phyloP scores from a whole-genome alignment of 140 eudicot genomes.

The Anethum foeniculum region DNA sequence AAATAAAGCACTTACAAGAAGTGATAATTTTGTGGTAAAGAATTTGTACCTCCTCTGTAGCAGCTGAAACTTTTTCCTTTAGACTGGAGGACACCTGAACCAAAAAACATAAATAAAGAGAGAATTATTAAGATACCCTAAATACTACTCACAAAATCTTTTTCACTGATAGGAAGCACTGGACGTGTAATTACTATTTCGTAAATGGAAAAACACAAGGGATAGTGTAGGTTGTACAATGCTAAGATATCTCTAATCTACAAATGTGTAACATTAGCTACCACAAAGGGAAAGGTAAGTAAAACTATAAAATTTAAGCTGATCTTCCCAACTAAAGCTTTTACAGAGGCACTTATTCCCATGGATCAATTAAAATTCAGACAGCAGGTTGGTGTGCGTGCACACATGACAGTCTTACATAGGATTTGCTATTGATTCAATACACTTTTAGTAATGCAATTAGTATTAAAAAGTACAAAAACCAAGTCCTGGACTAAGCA shows the following conservation, averaged over 20 bases:
- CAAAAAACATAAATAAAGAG: neutral
- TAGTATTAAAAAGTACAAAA: neutral
- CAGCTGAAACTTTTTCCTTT: constrained; percentile 76
- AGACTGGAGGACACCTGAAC: constrained; percentile 63
- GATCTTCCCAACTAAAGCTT: neutral
- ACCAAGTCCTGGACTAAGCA: neutral
- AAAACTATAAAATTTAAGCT: neutral
- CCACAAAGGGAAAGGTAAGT: neutral
- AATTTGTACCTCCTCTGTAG: constrained; percentile 66
- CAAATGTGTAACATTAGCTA: neutral
- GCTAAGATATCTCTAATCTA: neutral
- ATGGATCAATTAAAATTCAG: neutral
- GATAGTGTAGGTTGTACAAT: neutral
- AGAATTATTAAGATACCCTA: neutral
- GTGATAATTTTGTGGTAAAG: neutral
- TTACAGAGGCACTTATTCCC: neutral
- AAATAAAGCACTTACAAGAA: neutral
- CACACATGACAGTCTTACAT: neutral
- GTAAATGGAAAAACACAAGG: neutral
- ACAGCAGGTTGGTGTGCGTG: neutral
- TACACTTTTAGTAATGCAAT: neutral
- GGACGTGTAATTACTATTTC: neutral
- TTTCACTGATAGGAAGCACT: neutral
- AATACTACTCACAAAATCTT: neutral
- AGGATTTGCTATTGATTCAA: neutral